Evolutionary conservation across 768 basidiomycete species (phyloP).

Genomic region (Boletus subparvulus): DNA sequence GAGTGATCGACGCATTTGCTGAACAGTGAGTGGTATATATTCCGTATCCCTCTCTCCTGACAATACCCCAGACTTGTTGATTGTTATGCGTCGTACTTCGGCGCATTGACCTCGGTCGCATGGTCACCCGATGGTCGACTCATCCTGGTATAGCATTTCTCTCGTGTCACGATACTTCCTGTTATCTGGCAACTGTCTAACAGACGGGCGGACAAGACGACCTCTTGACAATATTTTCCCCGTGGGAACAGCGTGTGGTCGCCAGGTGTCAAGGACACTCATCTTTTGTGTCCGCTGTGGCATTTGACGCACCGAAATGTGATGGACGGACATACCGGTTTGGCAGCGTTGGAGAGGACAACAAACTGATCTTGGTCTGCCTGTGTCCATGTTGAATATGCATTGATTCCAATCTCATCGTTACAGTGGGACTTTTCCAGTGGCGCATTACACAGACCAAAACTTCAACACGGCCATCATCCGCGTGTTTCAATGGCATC

Average conservation of each 20-base stretch:
- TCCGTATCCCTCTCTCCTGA: not conserved
- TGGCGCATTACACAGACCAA: slow-evolving; percentile 86
- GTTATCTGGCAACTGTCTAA: slow-evolving; percentile 2
- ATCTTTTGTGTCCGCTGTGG: slow-evolving; percentile 86
- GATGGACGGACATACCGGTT: slow-evolving; percentile 92
- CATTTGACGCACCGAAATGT: slow-evolving; percentile 87
- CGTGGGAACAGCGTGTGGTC: slow-evolving; percentile 90
- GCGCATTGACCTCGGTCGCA: slow-evolving; percentile 81
- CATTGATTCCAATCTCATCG: not conserved
- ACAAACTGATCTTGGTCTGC: slow-evolving; percentile 84
- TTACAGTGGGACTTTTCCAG: slow-evolving; percentile 92
- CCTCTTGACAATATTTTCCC: slow-evolving; percentile 89
- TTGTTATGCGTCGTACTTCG: slow-evolving; percentile 94
- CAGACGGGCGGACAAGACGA: slow-evolving; percentile 98
- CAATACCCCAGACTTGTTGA: slow-evolving; percentile 69
- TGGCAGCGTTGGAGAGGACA: slow-evolving; percentile 95
- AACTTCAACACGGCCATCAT: slow-evolving; percentile 67
- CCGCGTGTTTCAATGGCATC: slow-evolving; percentile 80
- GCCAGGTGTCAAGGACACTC: slow-evolving; percentile 97
- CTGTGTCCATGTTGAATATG: not conserved
- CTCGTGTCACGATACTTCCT: not conserved
- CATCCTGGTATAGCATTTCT: slow-evolving; percentile 56
- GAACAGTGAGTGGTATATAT: slow-evolving; percentile 61
- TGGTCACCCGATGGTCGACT: slow-evolving; percentile 98
- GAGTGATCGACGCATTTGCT: slow-evolving; percentile 85